Conservation (phyloP, 148 eudicot genomes). For the Fallopia convolvulus region DNA sequence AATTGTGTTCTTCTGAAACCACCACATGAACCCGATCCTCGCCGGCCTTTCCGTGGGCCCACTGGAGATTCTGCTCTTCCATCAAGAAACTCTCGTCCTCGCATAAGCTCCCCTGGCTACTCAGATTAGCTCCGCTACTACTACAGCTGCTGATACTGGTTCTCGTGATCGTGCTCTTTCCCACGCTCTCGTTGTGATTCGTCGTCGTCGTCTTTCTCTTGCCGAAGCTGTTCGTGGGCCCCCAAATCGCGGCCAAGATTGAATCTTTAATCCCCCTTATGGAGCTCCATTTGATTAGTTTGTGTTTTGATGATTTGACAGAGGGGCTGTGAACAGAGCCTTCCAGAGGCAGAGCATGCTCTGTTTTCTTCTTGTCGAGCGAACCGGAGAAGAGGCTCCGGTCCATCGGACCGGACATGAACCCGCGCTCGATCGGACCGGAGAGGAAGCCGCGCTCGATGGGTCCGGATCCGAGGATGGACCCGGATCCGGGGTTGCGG, state of each 20-base stretch:
- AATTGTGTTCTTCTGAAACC: constrained; percentile 52
- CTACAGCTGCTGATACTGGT: background rate
- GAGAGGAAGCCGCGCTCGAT: constrained; percentile 53
- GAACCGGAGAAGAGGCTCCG: constrained; percentile 16
- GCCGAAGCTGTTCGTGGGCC: background rate
- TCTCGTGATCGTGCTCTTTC: constrained; percentile 6
- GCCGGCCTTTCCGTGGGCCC: constrained; percentile 80
- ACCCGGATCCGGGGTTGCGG: constrained; percentile 10
- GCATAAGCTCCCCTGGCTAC: constrained; percentile 23
- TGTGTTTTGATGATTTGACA: constrained; percentile 17
- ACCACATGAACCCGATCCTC: constrained; percentile 66
- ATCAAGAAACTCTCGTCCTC: constrained; percentile 7
- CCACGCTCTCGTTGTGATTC: constrained; percentile 11
- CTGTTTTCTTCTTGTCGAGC: constrained; percentile 4
- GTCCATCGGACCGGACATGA: constrained; percentile 52
- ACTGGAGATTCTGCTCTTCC: constrained; percentile 39
- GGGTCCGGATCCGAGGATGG: constrained; percentile 29
- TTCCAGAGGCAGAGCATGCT: background rate
- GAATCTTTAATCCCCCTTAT: constrained; percentile 38
- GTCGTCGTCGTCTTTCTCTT: background rate
- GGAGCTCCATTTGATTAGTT: constrained; percentile 41
- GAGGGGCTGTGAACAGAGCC: background rate
- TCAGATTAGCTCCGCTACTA: constrained; percentile 20
- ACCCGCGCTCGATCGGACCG: constrained; percentile 56
- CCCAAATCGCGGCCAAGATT: constrained; percentile 26